Evolutionary conservation across 1,284 basidiomycete genomes (phyloP), one percentile per base, ranked within the genome.

Genomic region (Ustilago esculenta): DNA sequence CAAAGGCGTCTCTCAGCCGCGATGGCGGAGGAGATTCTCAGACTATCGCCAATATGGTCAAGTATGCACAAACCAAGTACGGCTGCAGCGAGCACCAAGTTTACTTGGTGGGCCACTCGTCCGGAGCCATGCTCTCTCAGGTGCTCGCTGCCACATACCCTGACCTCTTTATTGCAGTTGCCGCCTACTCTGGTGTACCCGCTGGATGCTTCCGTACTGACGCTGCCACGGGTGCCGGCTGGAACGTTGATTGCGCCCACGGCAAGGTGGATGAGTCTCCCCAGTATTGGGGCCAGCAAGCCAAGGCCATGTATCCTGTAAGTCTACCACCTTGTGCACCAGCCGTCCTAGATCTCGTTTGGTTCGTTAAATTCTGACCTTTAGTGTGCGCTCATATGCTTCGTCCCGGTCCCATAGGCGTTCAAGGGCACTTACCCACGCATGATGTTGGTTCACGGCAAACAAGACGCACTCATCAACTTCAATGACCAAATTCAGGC

Each of bases 391-490:
- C n/a, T n/a, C n/a, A n/a, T n/a, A n/a, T n/a, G n/a, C n/a, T n/a
- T n/a, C n/a, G n/a, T n/a, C n/a, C n/a, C 15, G 3, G 18, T 25
- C 12, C 23, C 15, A 36, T n/a, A 42, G 18, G 50, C 39, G 2
- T 66, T 49, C 46, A 49, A 18, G 2, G 56, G 63, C 8, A 4
- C 23, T 5, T 17, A 32, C 8, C 50, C 55, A 0, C 12, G 48
- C 10, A 66, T 66, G 63, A 44, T 49, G 51, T 37, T 66, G 6
- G 37, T 50, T 4, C 63, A 66, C 41, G 63, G 63, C 42, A 59
- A 30, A 4, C 21, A 18, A 4, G 63, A 66, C 29, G 1, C 12
- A 3, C 18, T 54, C 18, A 39, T 66, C 45, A 45, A 39, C 36
- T 66, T 45, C 42, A 43, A 59, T 33, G 43, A 66, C 18, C 63